Base-by-base conservation (phyloP, 169 alveolate genomes). In the Eimeria zaria region DNA sequence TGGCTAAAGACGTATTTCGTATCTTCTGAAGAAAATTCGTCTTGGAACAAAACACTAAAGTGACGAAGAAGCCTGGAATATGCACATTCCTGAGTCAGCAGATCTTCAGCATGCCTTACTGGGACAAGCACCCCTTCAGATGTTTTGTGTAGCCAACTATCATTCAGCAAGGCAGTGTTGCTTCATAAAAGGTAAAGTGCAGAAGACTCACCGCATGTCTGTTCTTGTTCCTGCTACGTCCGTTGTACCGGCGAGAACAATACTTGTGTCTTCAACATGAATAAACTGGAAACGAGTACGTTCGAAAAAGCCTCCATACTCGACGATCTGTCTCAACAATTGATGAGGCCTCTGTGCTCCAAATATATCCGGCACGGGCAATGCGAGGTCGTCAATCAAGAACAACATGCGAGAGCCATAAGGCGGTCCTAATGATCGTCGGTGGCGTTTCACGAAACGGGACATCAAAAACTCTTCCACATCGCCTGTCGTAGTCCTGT, bases 291-390 rank as follows among this genome's bases (percentile, higher is more conserved):
- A 64, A 11, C 83, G 94, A 3, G 48, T 39, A 60, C 98, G 91
- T 96, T 99, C 99, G 95, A 98, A 99, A 97, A 99, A 99, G 62
- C 99, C 99, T 78, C 98, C 99, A 94, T 98, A 97, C 97, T 99
- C 99, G 36, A 99, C 98, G 0, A 99, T 91, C 97, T 99, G 99
- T 89, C 99, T 96, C 69, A 98, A 96, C 97, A 99, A 98, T 97
- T 99, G 99, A 85, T 99, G 97, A 48, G 99, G 98, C 89, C 98
- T 98, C 97, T 99, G 99, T 96, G 99, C 99, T 30, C 99, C 99
- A 99, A 99, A 99, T 97, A 97, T 98, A 95, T 99, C 99, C 64
- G 99, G 99, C 97, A 97, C 97, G 53, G 99, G 99, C 99, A 98
- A 98, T 73, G 99, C 97, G 97, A 99, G 97, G 97, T 99, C 99